A percentile compares a stretch with the other conserved stretches of the same genome.
These are phyloP conservation scores for Fusarium compactum DNA, from an alignment of 2,329 filamentous ascomycete species.

Conservation along the genomic window DNA sequence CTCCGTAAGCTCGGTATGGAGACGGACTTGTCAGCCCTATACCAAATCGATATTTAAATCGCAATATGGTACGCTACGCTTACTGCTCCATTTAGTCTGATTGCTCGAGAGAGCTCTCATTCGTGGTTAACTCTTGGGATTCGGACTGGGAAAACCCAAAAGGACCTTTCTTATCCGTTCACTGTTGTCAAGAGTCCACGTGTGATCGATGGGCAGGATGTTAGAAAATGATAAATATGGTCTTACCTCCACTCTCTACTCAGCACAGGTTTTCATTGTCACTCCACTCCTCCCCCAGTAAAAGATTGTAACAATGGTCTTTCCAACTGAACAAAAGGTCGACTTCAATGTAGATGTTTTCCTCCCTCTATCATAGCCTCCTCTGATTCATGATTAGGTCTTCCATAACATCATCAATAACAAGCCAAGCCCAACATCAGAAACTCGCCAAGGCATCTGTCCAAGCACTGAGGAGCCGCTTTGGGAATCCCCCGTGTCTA, in stretches of 20 bases:
- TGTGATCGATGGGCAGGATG: not conserved
- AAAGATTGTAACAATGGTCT: not conserved
- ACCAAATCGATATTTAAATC: not conserved
- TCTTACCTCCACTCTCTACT: no score
- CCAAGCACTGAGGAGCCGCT: constrained; percentile 51
- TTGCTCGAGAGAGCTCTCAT: not conserved
- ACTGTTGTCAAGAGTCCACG: not conserved
- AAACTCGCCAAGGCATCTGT: constrained; percentile 43
- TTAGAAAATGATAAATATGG: not conserved
- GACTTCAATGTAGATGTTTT: not conserved
- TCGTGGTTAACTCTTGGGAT: not conserved
- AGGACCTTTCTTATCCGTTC: not conserved
- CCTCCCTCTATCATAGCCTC: fast-evolving
- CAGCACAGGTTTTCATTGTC: fast-evolving
- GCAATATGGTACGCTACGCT: not conserved
- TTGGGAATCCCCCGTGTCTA: constrained; percentile 47
- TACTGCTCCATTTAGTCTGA: not conserved
- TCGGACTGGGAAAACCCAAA: not conserved
- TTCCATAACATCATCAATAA: constrained; percentile 52
- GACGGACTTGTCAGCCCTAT: constrained; percentile 4
- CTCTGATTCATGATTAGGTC: not conserved
- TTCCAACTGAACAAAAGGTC: not conserved
- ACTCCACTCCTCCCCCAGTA: fast-evolving
- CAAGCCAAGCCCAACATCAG: constrained; percentile 32
- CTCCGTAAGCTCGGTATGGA: not conserved